Percentiles rank a stretch among this genome's conserved stretches.
phyloP scores from a whole-genome alignment of 1,284 basidiomycete genomes.

The Irpex sp. region DNA sequence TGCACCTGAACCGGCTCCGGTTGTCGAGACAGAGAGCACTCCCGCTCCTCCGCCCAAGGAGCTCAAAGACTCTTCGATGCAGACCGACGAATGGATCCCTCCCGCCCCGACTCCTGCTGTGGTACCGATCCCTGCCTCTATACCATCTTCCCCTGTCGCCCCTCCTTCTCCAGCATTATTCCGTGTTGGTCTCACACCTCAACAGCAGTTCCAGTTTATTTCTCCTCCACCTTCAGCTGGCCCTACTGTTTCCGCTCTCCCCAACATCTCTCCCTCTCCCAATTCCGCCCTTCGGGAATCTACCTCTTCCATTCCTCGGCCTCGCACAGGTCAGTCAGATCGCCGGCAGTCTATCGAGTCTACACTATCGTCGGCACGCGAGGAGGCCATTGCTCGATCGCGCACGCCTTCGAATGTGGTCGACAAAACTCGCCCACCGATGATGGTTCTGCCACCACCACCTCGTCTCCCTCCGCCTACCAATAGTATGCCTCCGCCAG shows the following conservation, averaged over 20 bases:
- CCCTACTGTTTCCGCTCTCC: slow-evolving; percentile 27
- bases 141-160: slow-evolving; percentile 15
- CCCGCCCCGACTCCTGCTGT: slow-evolving; percentile 25
- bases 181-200: slow-evolving; percentile 50
- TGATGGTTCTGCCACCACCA: slow-evolving; percentile 83
- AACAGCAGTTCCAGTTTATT: slow-evolving; percentile 80
- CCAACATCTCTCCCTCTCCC: slow-evolving; percentile 34
- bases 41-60: slow-evolving; percentile 43
- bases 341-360: slow-evolving; percentile 58
- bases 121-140: slow-evolving; percentile 12
- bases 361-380: slow-evolving; percentile 47
- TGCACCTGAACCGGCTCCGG: not conserved
- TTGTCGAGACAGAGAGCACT: slow-evolving; percentile 18
- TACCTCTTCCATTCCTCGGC: slow-evolving; percentile 38
- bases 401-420: slow-evolving; percentile 53
- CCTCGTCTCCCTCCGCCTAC: slow-evolving; percentile 78
- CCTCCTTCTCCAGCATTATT: slow-evolving; percentile 21
- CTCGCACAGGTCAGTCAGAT: slow-evolving; percentile 38
- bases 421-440: slow-evolving; percentile 82
- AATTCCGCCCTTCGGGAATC: slow-evolving; percentile 42
- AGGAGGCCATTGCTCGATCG: slow-evolving; percentile 44
- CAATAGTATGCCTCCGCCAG: slow-evolving; percentile 67
- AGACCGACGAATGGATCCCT: slow-evolving; percentile 72
- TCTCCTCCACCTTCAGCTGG: slow-evolving; percentile 43
- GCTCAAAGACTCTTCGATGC: slow-evolving; percentile 67